A percentile compares a stretch with the other conserved stretches of the same genome.
Evolutionary conservation across 148 eudicot genomes (phyloP).

Genomic region (Camellia sinensis): DNA sequence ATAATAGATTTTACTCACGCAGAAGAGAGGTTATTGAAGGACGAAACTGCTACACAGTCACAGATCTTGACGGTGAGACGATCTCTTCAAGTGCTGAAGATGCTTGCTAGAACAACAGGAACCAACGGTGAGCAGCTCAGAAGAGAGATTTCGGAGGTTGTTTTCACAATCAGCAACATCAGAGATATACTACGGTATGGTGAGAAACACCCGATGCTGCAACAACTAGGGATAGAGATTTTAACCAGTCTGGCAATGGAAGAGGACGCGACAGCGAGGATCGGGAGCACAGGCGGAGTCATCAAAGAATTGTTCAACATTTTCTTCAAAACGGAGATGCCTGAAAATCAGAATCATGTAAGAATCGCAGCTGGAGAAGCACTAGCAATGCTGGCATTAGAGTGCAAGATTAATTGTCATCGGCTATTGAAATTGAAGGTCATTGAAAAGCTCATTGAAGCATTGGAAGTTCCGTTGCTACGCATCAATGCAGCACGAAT

Average conservation of each 20-base stretch:
- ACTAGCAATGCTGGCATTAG: slow-evolving; percentile 69
- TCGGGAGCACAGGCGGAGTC: slow-evolving; percentile 84
- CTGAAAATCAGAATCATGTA: slow-evolving; percentile 33
- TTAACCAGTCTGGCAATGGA: slow-evolving; percentile 72
- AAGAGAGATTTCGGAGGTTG: slow-evolving; percentile 70
- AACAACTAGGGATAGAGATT: slow-evolving; percentile 77
- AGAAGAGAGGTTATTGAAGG: slow-evolving; percentile 49
- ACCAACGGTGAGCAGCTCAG: slow-evolving; percentile 69
- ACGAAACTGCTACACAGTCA: slow-evolving; percentile 37
- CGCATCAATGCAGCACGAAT: slow-evolving; percentile 66
- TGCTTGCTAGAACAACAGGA: slow-evolving; percentile 74
- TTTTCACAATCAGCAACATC: slow-evolving; percentile 79
- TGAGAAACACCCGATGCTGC: slow-evolving; percentile 56
- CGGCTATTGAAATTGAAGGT: slow-evolving; percentile 44
- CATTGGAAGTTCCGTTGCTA: slow-evolving; percentile 51
- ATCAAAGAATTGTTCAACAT: slow-evolving; percentile 61
- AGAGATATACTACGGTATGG: slow-evolving; percentile 72
- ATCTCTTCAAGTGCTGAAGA: slow-evolving; percentile 66
- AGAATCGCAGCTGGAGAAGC: slow-evolving; percentile 83
- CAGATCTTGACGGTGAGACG: slow-evolving; percentile 59
- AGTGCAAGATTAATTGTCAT: slow-evolving; percentile 55
- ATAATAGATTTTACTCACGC: slow-evolving; percentile 70
- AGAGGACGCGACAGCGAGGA: slow-evolving; percentile 76
- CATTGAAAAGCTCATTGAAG: slow-evolving; percentile 39
- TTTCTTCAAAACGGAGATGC: slow-evolving; percentile 44